Conservation (phyloP, 83 land plant genomes). For the Larix sibirica region DNA sequence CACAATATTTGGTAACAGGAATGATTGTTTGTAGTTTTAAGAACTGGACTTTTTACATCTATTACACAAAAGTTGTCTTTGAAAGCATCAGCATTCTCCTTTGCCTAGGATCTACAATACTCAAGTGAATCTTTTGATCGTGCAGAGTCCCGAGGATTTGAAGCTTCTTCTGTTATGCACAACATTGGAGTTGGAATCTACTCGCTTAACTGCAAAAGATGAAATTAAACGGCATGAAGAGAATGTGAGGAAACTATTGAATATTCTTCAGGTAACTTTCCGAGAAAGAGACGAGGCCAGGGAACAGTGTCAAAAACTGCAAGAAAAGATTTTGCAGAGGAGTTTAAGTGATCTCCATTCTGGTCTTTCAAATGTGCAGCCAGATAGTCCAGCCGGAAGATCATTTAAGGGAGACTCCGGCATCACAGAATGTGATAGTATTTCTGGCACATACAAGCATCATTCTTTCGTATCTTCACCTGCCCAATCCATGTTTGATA, state of each 20-base stretch:
- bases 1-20: not conserved
- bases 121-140: not conserved
- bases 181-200: constrained; percentile 66
- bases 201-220: constrained; percentile 55
- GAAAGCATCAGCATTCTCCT: too few species aligned
- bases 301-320: constrained; percentile 50
- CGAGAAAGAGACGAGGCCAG: constrained; percentile 73
- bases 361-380: constrained; percentile 14
- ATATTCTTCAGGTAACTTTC: constrained; percentile 39
- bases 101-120: not conserved
- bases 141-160: constrained; percentile 64
- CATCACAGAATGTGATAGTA: constrained; percentile 52
- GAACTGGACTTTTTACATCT: not conserved
- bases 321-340: constrained; percentile 27
- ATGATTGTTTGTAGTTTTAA: not conserved
- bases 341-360: constrained; percentile 2
- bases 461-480: constrained; percentile 15
- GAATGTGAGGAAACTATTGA: constrained; percentile 42
- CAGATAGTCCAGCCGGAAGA: constrained; percentile 26
- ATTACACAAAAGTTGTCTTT: not conserved
- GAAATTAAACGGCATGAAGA: constrained; percentile 57
- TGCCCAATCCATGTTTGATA: constrained; percentile 31
- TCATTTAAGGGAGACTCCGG: constrained; percentile 35
- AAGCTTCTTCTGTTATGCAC: constrained; percentile 53
- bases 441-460: constrained; percentile 27